Conservation (phyloP, 495 filamentous ascomycete genomes). For the Staphylotrichum tortipilum region DNA sequence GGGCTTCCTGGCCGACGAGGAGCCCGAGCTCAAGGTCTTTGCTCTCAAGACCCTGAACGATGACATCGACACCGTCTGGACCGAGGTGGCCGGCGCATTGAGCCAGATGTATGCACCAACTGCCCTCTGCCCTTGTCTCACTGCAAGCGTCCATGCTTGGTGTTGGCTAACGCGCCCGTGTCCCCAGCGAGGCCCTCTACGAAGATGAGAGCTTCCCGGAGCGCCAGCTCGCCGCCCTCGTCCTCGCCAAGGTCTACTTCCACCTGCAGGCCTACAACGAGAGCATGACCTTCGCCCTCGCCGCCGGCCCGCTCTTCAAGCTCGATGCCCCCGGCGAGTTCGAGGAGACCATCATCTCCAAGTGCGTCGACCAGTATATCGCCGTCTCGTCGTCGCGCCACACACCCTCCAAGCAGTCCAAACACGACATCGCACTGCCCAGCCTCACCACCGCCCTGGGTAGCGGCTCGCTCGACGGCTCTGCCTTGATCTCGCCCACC, state of each 20-base stretch:
- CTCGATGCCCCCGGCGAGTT: constrained; percentile 88
- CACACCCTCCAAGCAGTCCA: constrained; percentile 37
- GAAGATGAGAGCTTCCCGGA: constrained; percentile 94
- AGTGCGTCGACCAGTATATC: constrained; percentile 97
- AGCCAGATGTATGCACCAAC: constrained; percentile 78
- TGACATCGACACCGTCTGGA: constrained; percentile 93
- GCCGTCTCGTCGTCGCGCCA: constrained; percentile 67
- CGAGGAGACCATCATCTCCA: constrained; percentile 96
- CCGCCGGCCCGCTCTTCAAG: constrained; percentile 90
- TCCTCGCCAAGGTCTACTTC: constrained; percentile 96
- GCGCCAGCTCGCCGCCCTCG: constrained; percentile 85
- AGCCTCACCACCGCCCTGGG: constrained; percentile 69
- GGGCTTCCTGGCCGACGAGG: constrained; percentile 90
- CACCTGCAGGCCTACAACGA: constrained; percentile 98
- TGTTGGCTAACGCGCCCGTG: not conserved
- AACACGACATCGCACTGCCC: constrained; percentile 46
- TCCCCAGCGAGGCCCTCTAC: constrained; percentile 85
- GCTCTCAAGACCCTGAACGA: constrained; percentile 90
- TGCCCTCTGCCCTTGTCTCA: constrained; percentile 1
- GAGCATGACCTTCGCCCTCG: constrained; percentile 96
- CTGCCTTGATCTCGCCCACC: constrained; percentile 72
- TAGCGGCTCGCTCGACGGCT: constrained; percentile 50
- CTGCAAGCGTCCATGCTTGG: too few species aligned
- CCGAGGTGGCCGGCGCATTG: constrained; percentile 85
- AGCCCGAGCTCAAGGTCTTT: constrained; percentile 84